Percentiles rank a stretch among this genome's conserved stretches.
Conservation (phyloP, 2,329 filamentous ascomycete genomes). For the Hymenoscyphus linearis region DNA sequence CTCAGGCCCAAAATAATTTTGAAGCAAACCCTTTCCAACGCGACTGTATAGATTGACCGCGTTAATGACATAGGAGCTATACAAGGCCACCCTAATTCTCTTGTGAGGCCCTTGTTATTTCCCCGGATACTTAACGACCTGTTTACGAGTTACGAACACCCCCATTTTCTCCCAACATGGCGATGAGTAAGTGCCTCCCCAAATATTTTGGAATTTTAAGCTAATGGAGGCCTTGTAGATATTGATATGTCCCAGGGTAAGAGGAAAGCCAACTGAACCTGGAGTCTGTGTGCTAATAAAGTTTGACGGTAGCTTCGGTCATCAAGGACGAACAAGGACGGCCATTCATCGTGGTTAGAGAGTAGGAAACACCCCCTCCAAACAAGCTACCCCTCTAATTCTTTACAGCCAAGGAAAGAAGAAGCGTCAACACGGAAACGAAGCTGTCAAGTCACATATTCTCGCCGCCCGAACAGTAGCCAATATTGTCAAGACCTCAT, state of each 20-base stretch:
- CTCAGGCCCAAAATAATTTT: conserved; percentile 16
- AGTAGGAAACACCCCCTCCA: conserved; percentile 55
- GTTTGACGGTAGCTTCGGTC: conserved; percentile 50
- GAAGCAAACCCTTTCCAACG: conserved; percentile 17
- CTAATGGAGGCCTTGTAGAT: conserved; percentile 46
- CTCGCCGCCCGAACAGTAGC: conserved; percentile 92
- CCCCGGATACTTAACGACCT: conserved; percentile 3
- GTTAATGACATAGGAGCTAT: conserved; percentile 15
- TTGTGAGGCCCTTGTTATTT: conserved; percentile 6
- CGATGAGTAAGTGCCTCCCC: conserved; percentile 47
- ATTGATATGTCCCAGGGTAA: conserved; percentile 80
- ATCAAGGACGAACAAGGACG: conserved; percentile 97
- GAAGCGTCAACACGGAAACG: conserved; percentile 92
- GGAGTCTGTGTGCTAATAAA: conserved; percentile 20
- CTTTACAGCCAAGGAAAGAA: conserved; percentile 81
- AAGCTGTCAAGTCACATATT: conserved; percentile 97
- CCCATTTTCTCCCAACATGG: conserved; percentile 41
- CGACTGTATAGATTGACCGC: conserved; percentile 19
- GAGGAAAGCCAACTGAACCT: conserved; percentile 7
- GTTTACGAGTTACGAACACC: conserved; percentile 17
- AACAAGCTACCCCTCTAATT: conserved; percentile 23
- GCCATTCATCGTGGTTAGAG: conserved; percentile 96
- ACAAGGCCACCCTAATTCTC: conserved; percentile 8
- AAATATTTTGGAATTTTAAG: conserved; percentile 26
- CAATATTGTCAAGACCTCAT: conserved; percentile 94